Evolutionary conservation across 768 basidiomycete genomes (phyloP), one percentile per base, ranked within the genome.

Genomic region (Serendipita vermifera): DNA sequence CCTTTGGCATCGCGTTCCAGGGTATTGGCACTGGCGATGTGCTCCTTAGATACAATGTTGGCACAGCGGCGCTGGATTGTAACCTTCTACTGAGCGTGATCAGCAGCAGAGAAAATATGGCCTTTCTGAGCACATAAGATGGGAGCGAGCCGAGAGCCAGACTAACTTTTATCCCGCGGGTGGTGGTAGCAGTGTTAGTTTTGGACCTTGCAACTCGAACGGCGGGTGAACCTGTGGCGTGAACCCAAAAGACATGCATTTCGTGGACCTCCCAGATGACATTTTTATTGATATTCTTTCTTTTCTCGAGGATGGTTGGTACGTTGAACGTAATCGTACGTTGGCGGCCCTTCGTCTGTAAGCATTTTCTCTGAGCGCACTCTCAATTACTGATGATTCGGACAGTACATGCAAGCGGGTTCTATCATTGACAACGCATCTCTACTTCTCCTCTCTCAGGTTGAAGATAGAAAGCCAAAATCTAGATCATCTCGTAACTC

Each of bases 1-100:
- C 62, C 55, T 70, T 72, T 1, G 69, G 70, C 72, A 75, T 72
- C n/a, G n/a, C n/a, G n/a, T n/a, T n/a, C n/a, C n/a, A n/a, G n/a
- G n/a, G n/a, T n/a, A n/a, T n/a, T n/a, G n/a, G n/a, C n/a, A n/a
- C n/a, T n/a, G n/a, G n/a, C n/a, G n/a, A n/a, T n/a, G n/a, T n/a
- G n/a, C n/a, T n/a, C n/a, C n/a, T n/a, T n/a, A n/a, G n/a, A n/a
- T n/a, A n/a, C n/a, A n/a, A n/a, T n/a, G n/a, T n/a, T n/a, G n/a
- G n/a, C n/a, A n/a, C n/a, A n/a, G n/a, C n/a, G n/a, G n/a, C n/a
- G n/a, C n/a, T n/a, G n/a, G n/a, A n/a, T n/a, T n/a, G n/a, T n/a
- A n/a, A n/a, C n/a, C n/a, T n/a, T n/a, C n/a, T n/a, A n/a, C n/a
- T n/a, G n/a, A n/a, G n/a, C n/a, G n/a, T n/a, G n/a, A n/a, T n/a